phyloP scores from a whole-genome alignment of 192 early-diverging fungal species.

The Irineochytrium annulatum region DNA sequence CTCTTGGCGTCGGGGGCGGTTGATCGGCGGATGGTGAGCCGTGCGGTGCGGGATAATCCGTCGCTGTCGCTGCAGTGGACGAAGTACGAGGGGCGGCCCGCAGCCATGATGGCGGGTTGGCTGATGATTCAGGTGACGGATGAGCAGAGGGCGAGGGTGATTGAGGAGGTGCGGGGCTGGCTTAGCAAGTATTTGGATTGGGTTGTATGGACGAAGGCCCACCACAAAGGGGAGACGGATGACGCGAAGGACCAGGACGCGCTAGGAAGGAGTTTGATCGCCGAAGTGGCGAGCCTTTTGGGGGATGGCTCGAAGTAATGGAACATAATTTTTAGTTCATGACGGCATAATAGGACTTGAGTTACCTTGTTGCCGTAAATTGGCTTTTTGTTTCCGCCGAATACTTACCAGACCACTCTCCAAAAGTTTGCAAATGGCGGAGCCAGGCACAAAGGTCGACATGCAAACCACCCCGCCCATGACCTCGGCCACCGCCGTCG shows the following conservation, averaged over 20 bases:
- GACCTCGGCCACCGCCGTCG: not conserved
- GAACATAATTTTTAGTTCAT: no score
- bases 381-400: no score
- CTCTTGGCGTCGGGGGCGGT: slow-evolving; percentile 17
- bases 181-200: slow-evolving; percentile 36
- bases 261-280: slow-evolving; percentile 20
- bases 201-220: slow-evolving; percentile 23
- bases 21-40: no score
- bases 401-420: no score
- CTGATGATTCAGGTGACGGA: slow-evolving; percentile 23
- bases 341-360: no score
- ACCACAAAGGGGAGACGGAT: slow-evolving; percentile 6
- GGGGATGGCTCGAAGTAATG: no score
- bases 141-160: slow-evolving; percentile 20
- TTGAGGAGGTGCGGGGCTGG: slow-evolving; percentile 26
- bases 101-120: slow-evolving; percentile 25
- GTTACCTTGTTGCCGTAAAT: no score
- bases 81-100: slow-evolving; percentile 7
- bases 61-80: slow-evolving; percentile 5
- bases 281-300: slow-evolving; percentile 17
- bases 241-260: slow-evolving; percentile 3
- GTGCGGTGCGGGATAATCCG: no score
- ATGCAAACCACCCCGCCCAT: no score
- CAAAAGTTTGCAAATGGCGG: no score
- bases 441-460: no score